Base-by-base conservation (phyloP, 352 stramenopile genomes). In the Pythium rishiriense region DNA sequence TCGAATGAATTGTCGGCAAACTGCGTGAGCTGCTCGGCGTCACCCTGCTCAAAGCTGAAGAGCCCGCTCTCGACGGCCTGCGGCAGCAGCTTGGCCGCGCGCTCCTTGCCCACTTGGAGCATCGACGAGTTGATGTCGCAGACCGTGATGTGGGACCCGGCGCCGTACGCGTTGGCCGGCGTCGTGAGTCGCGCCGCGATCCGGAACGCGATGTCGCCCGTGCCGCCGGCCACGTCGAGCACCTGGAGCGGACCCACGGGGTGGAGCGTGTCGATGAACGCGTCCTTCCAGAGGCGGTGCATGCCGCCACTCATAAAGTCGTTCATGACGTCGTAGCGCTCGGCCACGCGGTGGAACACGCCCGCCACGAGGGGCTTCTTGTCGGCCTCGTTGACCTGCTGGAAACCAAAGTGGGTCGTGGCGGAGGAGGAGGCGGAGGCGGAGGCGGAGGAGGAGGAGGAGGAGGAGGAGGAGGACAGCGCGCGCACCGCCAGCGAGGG, bases 91-190 rank as follows among this genome's bases (percentile, higher is more conserved):
- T 94, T 74, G 58, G 78, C 41, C 49, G 95, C 96, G 26, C 97
- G 82, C 62, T 92, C 74, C 66, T 98, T 75, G 46, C 97, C 97
- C 19, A 99, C 97, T 50, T 97, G 78, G 14, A 99, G 83, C 98
- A 99, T 99, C 72, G 98, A 98, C 47, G 84, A 88, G 77, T 99
- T 99, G 72, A 99, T 99, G 76, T 99, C 98, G 71, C 92, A 99
- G 41, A 99, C 96, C 14, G 96, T 98, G 52, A 99, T 95, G 58
- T 90, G 74, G 5, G 77, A 89, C 29, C 72, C 78, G 28, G 62
- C 59, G 39, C 73, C 74, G 48, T 70, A 31, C 17, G 54, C 22
- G 6, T 76, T 69, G 41, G 74, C 66, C 33, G 58, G 41, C 25
- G 68, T 53, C 50, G 73, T 41, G 41, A 94, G 72, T 2, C 72